A percentile compares a stretch with the other conserved stretches of the same genome.
phyloP scores from a whole-genome alignment of 2,329 filamentous ascomycete genomes.

The Calonectria montana region DNA sequence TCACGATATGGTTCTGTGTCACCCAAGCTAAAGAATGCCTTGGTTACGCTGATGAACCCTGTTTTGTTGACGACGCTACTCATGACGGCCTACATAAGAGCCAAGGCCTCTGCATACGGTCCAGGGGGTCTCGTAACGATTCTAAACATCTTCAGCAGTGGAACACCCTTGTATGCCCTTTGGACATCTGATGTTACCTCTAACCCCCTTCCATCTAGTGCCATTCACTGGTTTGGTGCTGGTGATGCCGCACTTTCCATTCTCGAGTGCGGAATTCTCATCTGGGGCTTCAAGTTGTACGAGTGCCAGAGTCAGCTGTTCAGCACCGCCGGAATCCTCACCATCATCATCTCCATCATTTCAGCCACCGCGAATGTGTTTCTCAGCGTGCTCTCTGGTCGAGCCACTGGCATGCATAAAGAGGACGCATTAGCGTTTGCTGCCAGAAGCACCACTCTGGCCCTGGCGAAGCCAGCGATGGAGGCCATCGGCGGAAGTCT shows the following conservation, averaged over 20 bases:
- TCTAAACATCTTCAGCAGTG: slow-evolving; percentile 47
- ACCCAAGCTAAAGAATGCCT: slow-evolving; percentile 40
- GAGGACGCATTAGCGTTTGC: slow-evolving; percentile 58
- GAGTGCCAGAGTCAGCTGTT: slow-evolving; percentile 60
- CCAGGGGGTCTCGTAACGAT: slow-evolving; percentile 44
- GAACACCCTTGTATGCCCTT: slow-evolving; percentile 48
- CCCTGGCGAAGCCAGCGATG: slow-evolving; percentile 61
- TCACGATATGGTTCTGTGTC: not conserved
- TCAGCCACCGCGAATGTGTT: slow-evolving; percentile 57
- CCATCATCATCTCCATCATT: slow-evolving; percentile 49
- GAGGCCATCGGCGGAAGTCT: slow-evolving; percentile 56
- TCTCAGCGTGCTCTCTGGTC: slow-evolving; percentile 52
- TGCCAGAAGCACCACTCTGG: slow-evolving; percentile 62
- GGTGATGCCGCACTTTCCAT: slow-evolving; percentile 61
- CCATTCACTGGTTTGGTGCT: slow-evolving; percentile 53
- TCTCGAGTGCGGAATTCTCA: slow-evolving; percentile 62
- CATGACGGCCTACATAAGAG: slow-evolving; percentile 56
- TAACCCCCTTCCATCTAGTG: slow-evolving; percentile 25
- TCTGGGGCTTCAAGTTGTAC: slow-evolving; percentile 66
- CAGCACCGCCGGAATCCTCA: slow-evolving; percentile 54
- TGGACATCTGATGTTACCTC: slow-evolving; percentile 43
- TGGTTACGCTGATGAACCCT: slow-evolving; percentile 58
- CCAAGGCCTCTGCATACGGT: slow-evolving; percentile 49
- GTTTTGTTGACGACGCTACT: slow-evolving; percentile 60
- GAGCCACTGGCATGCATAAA: slow-evolving; percentile 49